Percentiles rank a stretch among this genome's conserved stretches.
phyloP scores from a whole-genome alignment of 352 stramenopile genomes.

The Blastocystis hominis region DNA sequence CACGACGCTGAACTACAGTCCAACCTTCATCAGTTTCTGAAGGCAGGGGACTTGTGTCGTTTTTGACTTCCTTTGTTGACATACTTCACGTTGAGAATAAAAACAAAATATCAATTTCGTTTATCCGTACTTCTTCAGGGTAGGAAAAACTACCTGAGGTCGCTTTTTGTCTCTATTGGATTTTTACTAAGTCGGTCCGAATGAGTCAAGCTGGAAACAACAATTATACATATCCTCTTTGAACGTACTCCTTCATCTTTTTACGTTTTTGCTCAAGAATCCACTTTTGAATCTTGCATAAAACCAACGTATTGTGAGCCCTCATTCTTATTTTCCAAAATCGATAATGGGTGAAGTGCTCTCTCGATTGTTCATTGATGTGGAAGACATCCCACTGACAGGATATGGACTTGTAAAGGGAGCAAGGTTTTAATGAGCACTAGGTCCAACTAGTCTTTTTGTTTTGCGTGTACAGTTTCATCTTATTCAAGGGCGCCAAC shows the following conservation, averaged over 20 bases:
- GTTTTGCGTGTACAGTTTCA: slow-evolving; percentile 84
- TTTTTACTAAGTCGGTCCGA: no score
- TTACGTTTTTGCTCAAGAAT: no score
- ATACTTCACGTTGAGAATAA: neutral
- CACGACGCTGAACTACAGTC: neutral
- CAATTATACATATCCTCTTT: no score
- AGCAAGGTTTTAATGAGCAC: slow-evolving; percentile 58
- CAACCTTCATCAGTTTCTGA: neutral
- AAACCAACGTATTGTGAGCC: no score
- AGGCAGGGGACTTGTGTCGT: no score
- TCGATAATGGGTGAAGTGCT: slow-evolving; percentile 47
- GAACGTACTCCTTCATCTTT: no score
- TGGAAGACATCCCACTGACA: slow-evolving; percentile 64
- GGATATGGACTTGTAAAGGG: slow-evolving; percentile 63
- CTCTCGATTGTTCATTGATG: slow-evolving; percentile 72
- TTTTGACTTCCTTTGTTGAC: no score
- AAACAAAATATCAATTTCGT: neutral
- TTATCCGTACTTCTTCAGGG: neutral
- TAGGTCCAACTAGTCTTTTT: slow-evolving; percentile 83
- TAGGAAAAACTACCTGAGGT: neutral
- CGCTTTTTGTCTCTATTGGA: neutral
- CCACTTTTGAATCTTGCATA: no score
- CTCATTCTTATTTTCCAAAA: no score
- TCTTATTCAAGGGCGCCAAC: slow-evolving; percentile 88
- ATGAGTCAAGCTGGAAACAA: no score